These are phyloP conservation scores for Ceratocystis huliohia DNA, from an alignment of 2,329 filamentous ascomycete species.

Conservation along the genomic window DNA sequence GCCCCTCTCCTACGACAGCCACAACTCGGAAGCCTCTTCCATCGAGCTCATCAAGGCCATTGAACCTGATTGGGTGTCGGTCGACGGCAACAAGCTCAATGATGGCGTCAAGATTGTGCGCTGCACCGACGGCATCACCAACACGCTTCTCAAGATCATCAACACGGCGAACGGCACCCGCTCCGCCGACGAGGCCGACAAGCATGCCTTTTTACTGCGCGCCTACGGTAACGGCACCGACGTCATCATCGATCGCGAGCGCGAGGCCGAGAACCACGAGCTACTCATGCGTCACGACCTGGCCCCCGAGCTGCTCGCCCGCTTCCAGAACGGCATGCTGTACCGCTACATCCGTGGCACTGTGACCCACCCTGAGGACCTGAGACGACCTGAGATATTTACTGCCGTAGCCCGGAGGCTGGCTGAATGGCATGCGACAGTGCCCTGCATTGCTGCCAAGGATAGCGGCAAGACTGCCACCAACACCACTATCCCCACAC, in stretches of 20 bases:
- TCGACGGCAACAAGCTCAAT: conserved; percentile 30
- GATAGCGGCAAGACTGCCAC: conserved; percentile 26
- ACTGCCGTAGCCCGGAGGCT: conserved; percentile 70
- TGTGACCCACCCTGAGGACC: conserved; percentile 66
- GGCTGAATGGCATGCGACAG: conserved; percentile 80
- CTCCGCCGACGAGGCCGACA: conserved; percentile 61
- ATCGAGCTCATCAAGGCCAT: conserved; percentile 65
- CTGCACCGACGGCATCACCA: conserved; percentile 97
- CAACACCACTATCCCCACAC: background rate
- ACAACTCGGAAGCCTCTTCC: conserved; percentile 67
- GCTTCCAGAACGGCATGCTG: conserved; percentile 91
- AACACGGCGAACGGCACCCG: conserved; percentile 55
- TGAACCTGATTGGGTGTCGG: conserved; percentile 67
- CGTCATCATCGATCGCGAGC: conserved; percentile 87
- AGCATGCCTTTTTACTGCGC: conserved; percentile 73
- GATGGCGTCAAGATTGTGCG: conserved; percentile 60
- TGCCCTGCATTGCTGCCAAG: conserved; percentile 41
- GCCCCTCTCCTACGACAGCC: conserved; percentile 63
- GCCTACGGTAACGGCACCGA: conserved; percentile 93
- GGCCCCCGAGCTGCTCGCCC: conserved; percentile 74
- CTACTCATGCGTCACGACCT: conserved; percentile 72
- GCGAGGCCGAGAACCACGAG: conserved; percentile 68
- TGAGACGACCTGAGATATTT: conserved; percentile 64
- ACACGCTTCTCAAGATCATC: conserved; percentile 72
- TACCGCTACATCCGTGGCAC: conserved; percentile 80